These are phyloP conservation scores for Cornus florida DNA, from an alignment of 148 eudicot genomes.

Conservation along the genomic window DNA sequence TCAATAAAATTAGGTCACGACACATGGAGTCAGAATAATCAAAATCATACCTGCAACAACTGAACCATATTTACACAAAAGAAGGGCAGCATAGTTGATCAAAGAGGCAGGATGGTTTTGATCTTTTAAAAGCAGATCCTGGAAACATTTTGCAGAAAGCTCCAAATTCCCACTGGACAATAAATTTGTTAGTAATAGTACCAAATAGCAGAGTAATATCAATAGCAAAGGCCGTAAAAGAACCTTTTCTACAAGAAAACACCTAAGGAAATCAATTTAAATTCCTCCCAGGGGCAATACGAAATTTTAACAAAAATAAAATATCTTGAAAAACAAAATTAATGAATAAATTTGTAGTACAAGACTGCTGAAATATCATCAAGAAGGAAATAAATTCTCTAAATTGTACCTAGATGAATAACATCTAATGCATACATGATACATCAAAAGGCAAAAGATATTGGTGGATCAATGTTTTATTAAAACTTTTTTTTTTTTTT, in stretches of 20 bases:
- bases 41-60: slow-evolving; percentile 71
- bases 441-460: not conserved
- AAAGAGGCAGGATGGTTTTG: slow-evolving; percentile 91
- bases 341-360: not conserved
- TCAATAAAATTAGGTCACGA: slow-evolving; percentile 3
- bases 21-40: slow-evolving; percentile 9
- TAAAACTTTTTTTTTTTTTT: no score
- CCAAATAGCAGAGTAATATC: slow-evolving; percentile 13
- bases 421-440: no score
- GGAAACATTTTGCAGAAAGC: slow-evolving; percentile 76
- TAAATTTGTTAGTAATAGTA: slow-evolving; percentile 13
- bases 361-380: not conserved
- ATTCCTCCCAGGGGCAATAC: not conserved
- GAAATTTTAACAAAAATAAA: not conserved
- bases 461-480: not conserved
- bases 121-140: slow-evolving; percentile 79
- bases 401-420: no score
- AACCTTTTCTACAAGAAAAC: not conserved
- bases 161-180: slow-evolving; percentile 80
- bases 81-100: slow-evolving; percentile 82
- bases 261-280: not conserved
- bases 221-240: slow-evolving; percentile 9
- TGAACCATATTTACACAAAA: slow-evolving; percentile 83
- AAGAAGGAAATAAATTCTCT: not conserved
- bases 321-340: not conserved